Percentiles rank a stretch among this genome's conserved stretches.
phyloP scores from a whole-genome alignment of 2,329 filamentous ascomycete species.

The Alternaria consortialis region DNA sequence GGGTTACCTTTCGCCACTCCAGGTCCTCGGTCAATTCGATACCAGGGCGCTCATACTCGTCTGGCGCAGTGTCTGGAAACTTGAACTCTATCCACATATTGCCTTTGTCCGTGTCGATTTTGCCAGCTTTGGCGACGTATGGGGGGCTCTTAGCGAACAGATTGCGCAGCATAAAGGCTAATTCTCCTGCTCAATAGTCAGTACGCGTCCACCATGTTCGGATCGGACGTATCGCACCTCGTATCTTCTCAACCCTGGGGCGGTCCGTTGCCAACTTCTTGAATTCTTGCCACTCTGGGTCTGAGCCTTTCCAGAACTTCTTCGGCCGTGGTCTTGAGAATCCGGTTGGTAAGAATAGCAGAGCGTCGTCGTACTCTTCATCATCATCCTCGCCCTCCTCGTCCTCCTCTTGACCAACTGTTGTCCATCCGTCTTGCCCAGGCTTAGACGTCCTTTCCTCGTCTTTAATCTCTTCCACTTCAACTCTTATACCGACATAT shows the following conservation, averaged over 20 bases:
- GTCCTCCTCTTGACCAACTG: constrained; percentile 29
- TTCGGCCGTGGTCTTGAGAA: constrained; percentile 52
- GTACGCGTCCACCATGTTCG: background rate
- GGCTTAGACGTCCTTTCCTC: constrained; percentile 8
- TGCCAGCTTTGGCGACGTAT: constrained; percentile 47
- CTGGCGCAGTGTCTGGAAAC: constrained; percentile 59
- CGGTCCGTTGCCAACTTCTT: constrained; percentile 56
- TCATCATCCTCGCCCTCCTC: constrained; percentile 46
- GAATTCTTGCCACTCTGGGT: constrained; percentile 64
- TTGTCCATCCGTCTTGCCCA: constrained; percentile 25
- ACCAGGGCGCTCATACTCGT: constrained; percentile 59
- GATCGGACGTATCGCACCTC: constrained; percentile 32
- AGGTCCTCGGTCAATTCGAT: constrained; percentile 53
- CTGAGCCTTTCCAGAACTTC: constrained; percentile 59
- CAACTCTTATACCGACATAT: constrained; percentile 36
- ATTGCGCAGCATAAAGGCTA: constrained; percentile 49
- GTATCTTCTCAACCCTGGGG: constrained; percentile 51
- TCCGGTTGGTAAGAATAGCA: constrained; percentile 60
- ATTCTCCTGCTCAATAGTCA: constrained; percentile 40
- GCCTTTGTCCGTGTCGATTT: constrained; percentile 52
- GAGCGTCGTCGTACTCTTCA: constrained; percentile 37
- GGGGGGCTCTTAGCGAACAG: constrained; percentile 40
- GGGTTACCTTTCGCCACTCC: constrained; percentile 43
- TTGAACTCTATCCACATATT: constrained; percentile 59
- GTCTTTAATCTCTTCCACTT: constrained; percentile 33